A percentile compares a stretch with the other conserved stretches of the same genome.
Evolutionary conservation across 139 green algal species (phyloP).

Genomic region (Tetraselmis striata): DNA sequence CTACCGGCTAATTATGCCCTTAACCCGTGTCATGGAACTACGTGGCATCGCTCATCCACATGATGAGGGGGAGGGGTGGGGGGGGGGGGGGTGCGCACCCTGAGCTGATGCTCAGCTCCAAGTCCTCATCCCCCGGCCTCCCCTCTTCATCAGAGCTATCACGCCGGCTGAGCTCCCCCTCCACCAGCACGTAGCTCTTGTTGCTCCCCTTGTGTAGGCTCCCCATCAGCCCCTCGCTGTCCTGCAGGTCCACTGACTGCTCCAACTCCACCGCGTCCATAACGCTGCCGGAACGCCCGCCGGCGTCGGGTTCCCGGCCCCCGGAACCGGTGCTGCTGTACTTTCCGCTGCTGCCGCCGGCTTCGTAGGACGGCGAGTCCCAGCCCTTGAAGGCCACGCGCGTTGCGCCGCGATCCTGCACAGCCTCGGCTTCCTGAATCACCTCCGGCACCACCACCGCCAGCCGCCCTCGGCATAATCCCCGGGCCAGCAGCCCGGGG

Average conservation of each 20-base stretch:
- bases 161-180: background rate
- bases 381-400: background rate
- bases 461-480: background rate
- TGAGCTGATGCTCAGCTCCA: background rate
- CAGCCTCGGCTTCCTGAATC: background rate
- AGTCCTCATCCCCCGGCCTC: background rate
- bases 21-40: no score
- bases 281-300: background rate
- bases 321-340: background rate
- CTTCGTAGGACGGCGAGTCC: background rate
- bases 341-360: background rate
- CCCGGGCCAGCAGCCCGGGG: background rate
- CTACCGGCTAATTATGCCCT: no score
- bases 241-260: background rate
- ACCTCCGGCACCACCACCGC: background rate
- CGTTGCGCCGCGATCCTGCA: background rate
- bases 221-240: background rate
- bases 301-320: background rate
- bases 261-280: background rate
- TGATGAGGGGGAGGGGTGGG: no score
- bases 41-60: no score
- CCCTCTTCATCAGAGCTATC: background rate
- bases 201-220: background rate
- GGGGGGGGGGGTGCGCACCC: no score
- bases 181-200: background rate